Evolutionary conservation across 108 stramenopile genomes (phyloP).

Genomic region (Discostella stelligeroides): DNA sequence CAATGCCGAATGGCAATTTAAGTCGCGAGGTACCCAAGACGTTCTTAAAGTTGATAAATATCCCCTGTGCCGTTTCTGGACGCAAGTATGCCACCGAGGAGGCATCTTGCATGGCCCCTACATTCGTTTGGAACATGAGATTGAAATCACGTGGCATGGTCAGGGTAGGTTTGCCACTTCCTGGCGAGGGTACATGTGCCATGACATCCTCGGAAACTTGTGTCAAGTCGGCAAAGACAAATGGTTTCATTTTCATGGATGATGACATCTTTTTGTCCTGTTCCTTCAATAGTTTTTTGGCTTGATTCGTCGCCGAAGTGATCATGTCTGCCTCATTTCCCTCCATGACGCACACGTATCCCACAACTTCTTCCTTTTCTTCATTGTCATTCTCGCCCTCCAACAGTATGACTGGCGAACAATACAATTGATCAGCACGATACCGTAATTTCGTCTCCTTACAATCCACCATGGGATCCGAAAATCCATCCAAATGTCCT

Average conservation of each 20-base stretch:
- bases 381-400: slow-evolving; percentile 42
- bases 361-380: slow-evolving; percentile 59
- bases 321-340: slow-evolving; percentile 85
- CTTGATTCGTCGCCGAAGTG: slow-evolving; percentile 75
- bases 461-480: slow-evolving; percentile 98
- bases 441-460: slow-evolving; percentile 91
- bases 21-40: slow-evolving; percentile 73
- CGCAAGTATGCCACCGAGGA: slow-evolving; percentile 89
- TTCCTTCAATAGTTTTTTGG: slow-evolving; percentile 70
- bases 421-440: slow-evolving; percentile 95
- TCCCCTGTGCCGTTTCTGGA: slow-evolving; percentile 99
- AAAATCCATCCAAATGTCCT: slow-evolving; percentile 96
- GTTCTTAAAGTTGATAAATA: slow-evolving; percentile 97
- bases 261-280: slow-evolving; percentile 44
- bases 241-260: slow-evolving; percentile 59
- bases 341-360: slow-evolving; percentile 90
- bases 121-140: slow-evolving; percentile 96
- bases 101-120: slow-evolving; percentile 89
- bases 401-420: slow-evolving; percentile 62
- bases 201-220: slow-evolving; percentile 82
- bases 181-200: slow-evolving; percentile 88
- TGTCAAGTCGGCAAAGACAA: slow-evolving; percentile 78
- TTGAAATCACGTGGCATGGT: slow-evolving; percentile 96
- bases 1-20: slow-evolving; percentile 95
- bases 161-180: slow-evolving; percentile 84